Base-by-base conservation (phyloP, 2,329 filamentous ascomycete species). In the Penicillium digitatum region DNA sequence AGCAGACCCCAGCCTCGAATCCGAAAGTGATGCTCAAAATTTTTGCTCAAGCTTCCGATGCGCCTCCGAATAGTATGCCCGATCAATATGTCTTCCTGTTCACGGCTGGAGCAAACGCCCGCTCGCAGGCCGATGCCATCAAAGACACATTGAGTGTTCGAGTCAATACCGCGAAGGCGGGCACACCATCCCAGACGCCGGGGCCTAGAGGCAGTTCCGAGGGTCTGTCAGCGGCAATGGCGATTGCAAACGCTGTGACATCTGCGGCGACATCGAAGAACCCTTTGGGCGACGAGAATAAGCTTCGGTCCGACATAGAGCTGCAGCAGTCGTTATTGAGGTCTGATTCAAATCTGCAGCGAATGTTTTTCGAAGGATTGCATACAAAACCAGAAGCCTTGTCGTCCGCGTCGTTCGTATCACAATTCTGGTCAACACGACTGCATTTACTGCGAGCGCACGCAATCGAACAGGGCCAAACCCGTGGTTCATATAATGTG, bases 1-100 rank as follows among this genome's bases (percentile, higher is more conserved):
- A 99, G 73, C 93, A 97, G 72, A 97, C 94, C 0, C 92, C 94
- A 12, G 90, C 90, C 57, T 86, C 81, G n/a, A 86, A 85, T 34
- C 79, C 90, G 18, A 96, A 96, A 79, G 91, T 95, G 50, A 96
- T 96, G 81, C 82, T 97, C 56, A 96, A 94, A 73, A 87, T 99
- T 52, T 89, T 96, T 64, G 88, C 88, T 59, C 88, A 91, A 70
- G 75, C 83, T 39, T 74, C 83, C 22, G 66, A 70, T 34, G 56
- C 67, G 16, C 56, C 63, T 5, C 64, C 69, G 3, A 64, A 65
- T 11, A 65, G 57, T 6, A 60, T 67, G 3, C 78, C 89, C 18
- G 82, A 86, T 43, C 83, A 86, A 52, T 90, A 95, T 70, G 84
- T 93, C 46, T 96, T 99, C 72, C 87, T 89, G 61, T 97, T 99